These are phyloP conservation scores for button mushroom (Agaricus bisporus) DNA, from an alignment of 768 basidiomycete species.

Conservation along the genomic window DNA sequence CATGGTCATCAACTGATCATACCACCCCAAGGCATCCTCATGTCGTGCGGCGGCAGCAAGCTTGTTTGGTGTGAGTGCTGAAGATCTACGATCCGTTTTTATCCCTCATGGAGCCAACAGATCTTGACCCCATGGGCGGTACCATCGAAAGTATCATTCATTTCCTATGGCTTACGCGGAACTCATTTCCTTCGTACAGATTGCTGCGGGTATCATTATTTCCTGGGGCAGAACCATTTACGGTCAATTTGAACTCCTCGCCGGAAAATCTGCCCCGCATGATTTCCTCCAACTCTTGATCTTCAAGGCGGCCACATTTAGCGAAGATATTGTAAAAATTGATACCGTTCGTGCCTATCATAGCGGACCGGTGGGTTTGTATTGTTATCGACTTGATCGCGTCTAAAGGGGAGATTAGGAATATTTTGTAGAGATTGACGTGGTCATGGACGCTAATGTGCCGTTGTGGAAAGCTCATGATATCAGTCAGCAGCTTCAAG, in stretches of 20 bases:
- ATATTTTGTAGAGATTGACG: conserved; percentile 93
- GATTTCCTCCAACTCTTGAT: conserved; percentile 88
- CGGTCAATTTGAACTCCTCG: conserved; percentile 77
- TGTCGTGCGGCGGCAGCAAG: conserved; percentile 80
- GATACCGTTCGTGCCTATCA: conserved; percentile 95
- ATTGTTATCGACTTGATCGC: conserved; percentile 31
- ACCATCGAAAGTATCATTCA: conserved; percentile 47
- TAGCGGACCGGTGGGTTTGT: conserved; percentile 33
- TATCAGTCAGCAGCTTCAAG: conserved; percentile 76
- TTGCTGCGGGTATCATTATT: conserved; percentile 70
- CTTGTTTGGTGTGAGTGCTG: conserved; percentile 68
- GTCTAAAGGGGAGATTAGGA: conserved; percentile 41
- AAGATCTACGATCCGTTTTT: conserved; percentile 2
- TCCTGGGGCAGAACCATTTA: conserved; percentile 77
- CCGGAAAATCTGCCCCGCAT: conserved; percentile 88
- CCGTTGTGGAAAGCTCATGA: conserved; percentile 89
- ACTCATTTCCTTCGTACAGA: conserved; percentile 34
- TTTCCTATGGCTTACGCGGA: background rate
- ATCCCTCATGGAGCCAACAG: conserved; percentile 24
- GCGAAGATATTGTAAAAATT: conserved; percentile 75
- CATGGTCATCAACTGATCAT: background rate
- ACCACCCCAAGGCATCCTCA: conserved; percentile 56
- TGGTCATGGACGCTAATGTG: conserved; percentile 86
- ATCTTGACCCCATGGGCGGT: conserved; percentile 74
- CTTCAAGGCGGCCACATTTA: conserved; percentile 92